Evolutionary conservation across 176 grass and related monocot genomes (phyloP).

Genomic region (Hordeum vulgare): MorexV3_pseudomolecules_assembly NC_058524.1:143669052-143669551

Average conservation of each 20-base stretch:
- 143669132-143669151: background rate
- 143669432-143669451: background rate
- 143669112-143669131: conserved; percentile 12
- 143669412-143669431: background rate
- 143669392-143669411: background rate
- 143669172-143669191: background rate
- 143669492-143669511: background rate
- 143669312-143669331: background rate
- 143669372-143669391: background rate
- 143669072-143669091: conserved; percentile 46
- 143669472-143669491: background rate
- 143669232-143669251: background rate
- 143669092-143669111: conserved; percentile 19
- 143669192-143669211: background rate
- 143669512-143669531: background rate
- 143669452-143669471: background rate
- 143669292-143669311: background rate
- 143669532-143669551: background rate
- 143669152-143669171: conserved; percentile 14
- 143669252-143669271: background rate
- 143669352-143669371: background rate
- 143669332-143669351: background rate
- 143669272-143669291: background rate
- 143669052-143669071: conserved; percentile 54
- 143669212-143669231: background rate